phyloP scores from a whole-genome alignment of 805 yeast species.

The Ogataea thermomethanolica region DNA sequence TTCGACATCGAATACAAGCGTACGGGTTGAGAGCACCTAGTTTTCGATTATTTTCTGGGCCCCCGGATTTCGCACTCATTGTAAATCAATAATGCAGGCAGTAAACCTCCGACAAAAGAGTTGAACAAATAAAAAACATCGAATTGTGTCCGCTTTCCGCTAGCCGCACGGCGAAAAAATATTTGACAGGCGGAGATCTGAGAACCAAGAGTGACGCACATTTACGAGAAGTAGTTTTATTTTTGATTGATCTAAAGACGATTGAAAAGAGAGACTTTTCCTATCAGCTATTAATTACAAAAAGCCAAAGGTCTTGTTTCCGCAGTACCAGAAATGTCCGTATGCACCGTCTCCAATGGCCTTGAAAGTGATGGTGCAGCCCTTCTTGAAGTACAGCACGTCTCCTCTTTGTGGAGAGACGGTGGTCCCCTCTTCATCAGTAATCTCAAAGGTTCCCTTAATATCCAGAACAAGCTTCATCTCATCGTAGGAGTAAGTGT shows the following conservation, averaged over 20 bases:
- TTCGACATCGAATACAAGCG: slow-evolving; percentile 46
- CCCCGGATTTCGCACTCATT: neutral
- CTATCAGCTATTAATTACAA: too few species aligned
- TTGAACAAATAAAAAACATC: neutral
- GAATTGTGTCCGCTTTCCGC: slow-evolving; percentile 2
- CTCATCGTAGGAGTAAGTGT: slow-evolving; percentile 60
- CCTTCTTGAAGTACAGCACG: slow-evolving; percentile 60
- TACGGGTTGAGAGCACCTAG: slow-evolving; percentile 18
- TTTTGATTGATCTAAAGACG: too few species aligned
- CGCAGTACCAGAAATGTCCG: slow-evolving; percentile 58
- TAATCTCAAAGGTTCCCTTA: slow-evolving; percentile 55
- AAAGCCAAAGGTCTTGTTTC: slow-evolving; percentile 37
- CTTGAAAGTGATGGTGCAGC: slow-evolving; percentile 59
- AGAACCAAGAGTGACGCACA: neutral
- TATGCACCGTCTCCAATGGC: slow-evolving; percentile 44
- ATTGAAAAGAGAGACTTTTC: too few species aligned
- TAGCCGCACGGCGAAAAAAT: slow-evolving; percentile 1
- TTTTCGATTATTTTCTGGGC: neutral
- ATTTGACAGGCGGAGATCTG: slow-evolving; percentile 8
- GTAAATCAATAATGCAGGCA: neutral
- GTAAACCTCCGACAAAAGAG: slow-evolving; percentile 5
- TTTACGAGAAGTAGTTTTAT: neutral
- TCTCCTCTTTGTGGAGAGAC: slow-evolving; percentile 61
- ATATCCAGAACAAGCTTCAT: slow-evolving; percentile 65
- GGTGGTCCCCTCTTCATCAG: slow-evolving; percentile 60